Evolutionary conservation across 805 yeast species (phyloP).

Genomic region (Candida manassasensis): DNA sequence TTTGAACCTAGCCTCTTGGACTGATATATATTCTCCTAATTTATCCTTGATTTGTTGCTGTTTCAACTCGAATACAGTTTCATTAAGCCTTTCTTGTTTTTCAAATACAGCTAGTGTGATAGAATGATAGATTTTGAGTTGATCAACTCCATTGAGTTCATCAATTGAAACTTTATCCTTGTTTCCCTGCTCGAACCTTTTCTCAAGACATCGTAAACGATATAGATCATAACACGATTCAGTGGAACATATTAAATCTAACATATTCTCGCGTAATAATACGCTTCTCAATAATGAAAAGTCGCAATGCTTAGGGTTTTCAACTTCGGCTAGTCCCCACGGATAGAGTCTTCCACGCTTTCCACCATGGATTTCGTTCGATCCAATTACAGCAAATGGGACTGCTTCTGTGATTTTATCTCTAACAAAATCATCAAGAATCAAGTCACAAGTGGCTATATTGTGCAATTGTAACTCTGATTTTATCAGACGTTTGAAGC

Average conservation of each 20-base stretch:
- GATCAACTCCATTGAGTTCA: slow-evolving; percentile 23
- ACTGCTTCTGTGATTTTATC: slow-evolving; percentile 33
- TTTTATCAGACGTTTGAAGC: slow-evolving; percentile 23
- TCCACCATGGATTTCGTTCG: slow-evolving; percentile 41
- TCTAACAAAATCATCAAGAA: slow-evolving; percentile 24
- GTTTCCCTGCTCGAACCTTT: slow-evolving; percentile 31
- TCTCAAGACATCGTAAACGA: slow-evolving; percentile 53
- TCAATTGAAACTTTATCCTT: slow-evolving; percentile 20
- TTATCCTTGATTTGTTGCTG: slow-evolving; percentile 41
- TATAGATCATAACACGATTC: slow-evolving; percentile 73
- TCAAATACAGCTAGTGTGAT: slow-evolving; percentile 36
- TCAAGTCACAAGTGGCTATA: slow-evolving; percentile 29
- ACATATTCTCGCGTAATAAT: slow-evolving; percentile 64
- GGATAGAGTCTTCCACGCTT: slow-evolving; percentile 64
- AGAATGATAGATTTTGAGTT: slow-evolving; percentile 35
- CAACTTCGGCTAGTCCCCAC: slow-evolving; percentile 88
- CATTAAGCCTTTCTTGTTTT: slow-evolving; percentile 18
- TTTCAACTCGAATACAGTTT: slow-evolving; percentile 25
- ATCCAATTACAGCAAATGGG: slow-evolving; percentile 73
- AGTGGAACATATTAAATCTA: slow-evolving; percentile 72
- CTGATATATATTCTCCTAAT: slow-evolving; percentile 23
- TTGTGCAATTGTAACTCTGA: slow-evolving; percentile 18
- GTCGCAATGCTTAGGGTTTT: slow-evolving; percentile 74
- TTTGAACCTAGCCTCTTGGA: slow-evolving; percentile 54
- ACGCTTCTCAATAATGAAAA: slow-evolving; percentile 60